Percentiles rank a stretch among this genome's conserved stretches.
These are phyloP conservation scores for Melanogaster broomeanus DNA, from an alignment of 768 basidiomycete species.

Conservation along the genomic window DNA sequence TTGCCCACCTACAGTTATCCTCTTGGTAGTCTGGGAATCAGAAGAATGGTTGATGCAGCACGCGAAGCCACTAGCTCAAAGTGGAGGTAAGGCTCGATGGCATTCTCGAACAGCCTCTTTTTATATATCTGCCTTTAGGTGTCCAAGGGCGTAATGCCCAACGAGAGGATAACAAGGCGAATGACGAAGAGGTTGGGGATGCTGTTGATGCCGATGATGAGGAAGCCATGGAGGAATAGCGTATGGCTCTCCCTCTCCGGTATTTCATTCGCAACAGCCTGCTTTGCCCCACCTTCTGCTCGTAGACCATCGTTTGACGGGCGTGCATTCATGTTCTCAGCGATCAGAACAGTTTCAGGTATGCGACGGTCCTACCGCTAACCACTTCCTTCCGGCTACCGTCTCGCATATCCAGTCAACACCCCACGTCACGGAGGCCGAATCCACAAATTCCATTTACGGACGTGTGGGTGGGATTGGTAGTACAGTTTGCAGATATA, in stretches of 20 bases:
- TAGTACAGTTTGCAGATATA: conserved; percentile 7
- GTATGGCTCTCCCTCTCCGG: not conserved
- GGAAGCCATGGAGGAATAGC: conserved; percentile 72
- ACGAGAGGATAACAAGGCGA: conserved; percentile 18
- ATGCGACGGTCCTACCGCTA: not conserved
- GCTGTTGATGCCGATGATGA: conserved; percentile 38
- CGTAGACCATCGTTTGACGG: not conserved
- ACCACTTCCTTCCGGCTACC: not conserved
- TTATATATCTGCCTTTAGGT: conserved; percentile 35
- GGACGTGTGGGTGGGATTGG: not conserved
- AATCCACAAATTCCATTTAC: not conserved
- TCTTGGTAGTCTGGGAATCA: conserved; percentile 82
- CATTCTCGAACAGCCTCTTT: not conserved
- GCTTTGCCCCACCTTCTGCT: not conserved
- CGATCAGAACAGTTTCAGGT: not conserved
- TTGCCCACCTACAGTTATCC: conserved; percentile 1
- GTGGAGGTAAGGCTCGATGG: conserved; percentile 55
- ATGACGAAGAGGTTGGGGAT: conserved; percentile 28
- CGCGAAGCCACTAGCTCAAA: conserved; percentile 74
- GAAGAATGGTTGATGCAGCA: conserved; percentile 91
- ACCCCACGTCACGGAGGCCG: not conserved
- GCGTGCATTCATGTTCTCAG: not conserved
- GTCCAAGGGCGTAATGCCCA: conserved; percentile 53
- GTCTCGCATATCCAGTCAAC: not conserved
- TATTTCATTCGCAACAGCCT: not conserved